Base-by-base conservation (phyloP, 148 eudicot genomes). In the Nepenthes gracilis region DNA sequence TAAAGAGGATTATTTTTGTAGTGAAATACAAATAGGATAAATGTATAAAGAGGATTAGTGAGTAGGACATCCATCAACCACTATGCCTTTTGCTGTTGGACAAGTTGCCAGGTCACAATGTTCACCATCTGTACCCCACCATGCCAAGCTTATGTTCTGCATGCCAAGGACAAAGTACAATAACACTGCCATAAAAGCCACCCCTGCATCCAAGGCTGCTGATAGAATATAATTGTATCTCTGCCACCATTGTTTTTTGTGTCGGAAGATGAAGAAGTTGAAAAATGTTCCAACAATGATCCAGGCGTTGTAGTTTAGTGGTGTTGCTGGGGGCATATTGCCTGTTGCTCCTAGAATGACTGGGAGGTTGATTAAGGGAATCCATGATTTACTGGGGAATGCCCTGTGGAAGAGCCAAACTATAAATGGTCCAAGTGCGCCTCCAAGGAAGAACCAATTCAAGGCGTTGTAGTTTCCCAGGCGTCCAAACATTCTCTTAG, bases 161-260 rank as follows among this genome's bases (percentile, higher is more conserved):
- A 62, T 61, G 2, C 77, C 69, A 0, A 80, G 54, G 0, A 58
- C 2, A 33, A 84, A 84, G 55, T 74, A 85, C 35, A 81, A 35
- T 1, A 75, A 33, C 55, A 81, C 82, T 4, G 66, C 80, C 80
- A 77, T 80, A 62, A 79, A 81, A 2, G 90, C 90, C 36, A 79
- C 9, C 9, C 90, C 90, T 0, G 86, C 86, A 57, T 85, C 90
- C 60, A 85, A 1, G 0, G 78, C 86, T 0, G 90, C 90, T 2
- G 90, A 80, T 0, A 85, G 79, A 12, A 85, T 72, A 34, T 81
- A 85, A 35, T 85, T 85, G 61, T 85, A 81, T 77, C 78, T 77
- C 63, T 70, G 70, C 90, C 90, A 85, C 90, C 90, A 85, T 6
- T 13, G 11, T 57, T 81, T 85, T 49, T 80, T 51, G 64, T 77